phyloP scores from a whole-genome alignment of 768 basidiomycete genomes.

The Galerina marginata region DNA sequence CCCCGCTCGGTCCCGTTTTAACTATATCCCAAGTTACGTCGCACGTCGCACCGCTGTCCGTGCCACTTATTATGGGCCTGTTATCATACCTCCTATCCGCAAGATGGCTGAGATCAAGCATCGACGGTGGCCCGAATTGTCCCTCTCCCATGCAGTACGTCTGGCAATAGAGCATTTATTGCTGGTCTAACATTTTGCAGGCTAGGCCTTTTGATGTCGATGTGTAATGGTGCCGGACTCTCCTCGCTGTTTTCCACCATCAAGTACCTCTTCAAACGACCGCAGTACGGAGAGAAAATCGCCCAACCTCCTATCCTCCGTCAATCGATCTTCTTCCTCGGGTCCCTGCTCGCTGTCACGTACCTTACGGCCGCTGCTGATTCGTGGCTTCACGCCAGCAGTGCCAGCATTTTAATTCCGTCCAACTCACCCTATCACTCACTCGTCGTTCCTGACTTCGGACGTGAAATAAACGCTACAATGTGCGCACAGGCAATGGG shows the following conservation, averaged over 20 bases:
- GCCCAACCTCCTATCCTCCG: neutral
- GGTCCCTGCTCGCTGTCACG: neutral
- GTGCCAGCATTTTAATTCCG: neutral
- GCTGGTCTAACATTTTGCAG: neutral
- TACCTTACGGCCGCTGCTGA: constrained; percentile 6
- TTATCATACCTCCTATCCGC: constrained; percentile 9
- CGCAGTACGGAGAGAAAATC: neutral
- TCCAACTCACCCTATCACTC: neutral
- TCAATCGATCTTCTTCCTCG: constrained; percentile 5
- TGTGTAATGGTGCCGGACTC: constrained; percentile 3
- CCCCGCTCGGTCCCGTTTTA: constrained; percentile 3
- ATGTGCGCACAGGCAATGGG: neutral
- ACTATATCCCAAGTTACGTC: constrained; percentile 9
- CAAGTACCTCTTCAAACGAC: neutral
- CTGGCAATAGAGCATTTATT: no score
- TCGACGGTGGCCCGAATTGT: neutral
- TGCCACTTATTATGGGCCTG: constrained; percentile 9
- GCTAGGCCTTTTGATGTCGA: neutral
- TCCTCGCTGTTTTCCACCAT: neutral
- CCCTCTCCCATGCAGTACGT: constrained; percentile 9
- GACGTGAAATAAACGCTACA: neutral
- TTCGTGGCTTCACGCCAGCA: constrained; percentile 6
- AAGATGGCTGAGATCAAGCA: constrained; percentile 4
- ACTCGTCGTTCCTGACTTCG: neutral
- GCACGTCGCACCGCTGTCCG: constrained; percentile 7